Conservation (phyloP, 345 rosid genomes). For the Lumnitzera littorea region DNA sequence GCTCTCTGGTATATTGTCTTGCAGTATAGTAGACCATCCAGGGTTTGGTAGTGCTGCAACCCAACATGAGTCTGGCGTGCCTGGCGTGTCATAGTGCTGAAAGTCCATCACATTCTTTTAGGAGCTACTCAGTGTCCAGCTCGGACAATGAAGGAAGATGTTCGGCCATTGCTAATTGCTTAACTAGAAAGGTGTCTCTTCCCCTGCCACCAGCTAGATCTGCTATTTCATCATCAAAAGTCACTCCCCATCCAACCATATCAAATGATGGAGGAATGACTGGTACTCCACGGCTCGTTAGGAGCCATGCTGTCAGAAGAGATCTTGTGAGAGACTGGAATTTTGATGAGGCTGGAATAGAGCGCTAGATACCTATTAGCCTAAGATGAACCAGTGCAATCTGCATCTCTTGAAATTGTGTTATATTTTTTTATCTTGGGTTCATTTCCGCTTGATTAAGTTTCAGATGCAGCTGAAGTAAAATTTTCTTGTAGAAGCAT, state of each 20-base stretch:
- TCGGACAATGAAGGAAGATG: slow-evolving; percentile 90
- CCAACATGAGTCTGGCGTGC: slow-evolving; percentile 82
- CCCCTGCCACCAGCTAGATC: slow-evolving; percentile 51
- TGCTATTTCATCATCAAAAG: slow-evolving; percentile 65
- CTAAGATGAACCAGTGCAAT: not conserved
- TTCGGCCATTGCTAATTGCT: slow-evolving; percentile 61
- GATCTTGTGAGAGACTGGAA: slow-evolving; percentile 97
- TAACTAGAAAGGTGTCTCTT: slow-evolving; percentile 53
- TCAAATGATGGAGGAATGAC: slow-evolving; percentile 26
- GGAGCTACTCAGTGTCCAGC: slow-evolving; percentile 93
- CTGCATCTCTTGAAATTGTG: slow-evolving; percentile 1
- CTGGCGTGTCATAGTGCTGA: slow-evolving; percentile 85
- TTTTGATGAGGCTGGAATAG: slow-evolving; percentile 52
- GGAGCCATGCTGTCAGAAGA: slow-evolving; percentile 85
- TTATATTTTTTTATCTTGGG: slow-evolving; percentile 1
- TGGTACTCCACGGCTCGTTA: slow-evolving; percentile 71
- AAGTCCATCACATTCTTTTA: slow-evolving; percentile 86
- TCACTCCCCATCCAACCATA: slow-evolving; percentile 67
- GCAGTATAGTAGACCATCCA: no score
- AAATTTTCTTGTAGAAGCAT: slow-evolving; percentile 13
- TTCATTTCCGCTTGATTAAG: slow-evolving; percentile 5
- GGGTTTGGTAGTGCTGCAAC: slow-evolving; percentile 4
- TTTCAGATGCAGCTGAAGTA: slow-evolving; percentile 17
- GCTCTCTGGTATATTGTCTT: not conserved
- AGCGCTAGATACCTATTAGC: slow-evolving; percentile 24